Conservation (phyloP, 495 filamentous ascomycete genomes). For the Niebla homalea region DNA sequence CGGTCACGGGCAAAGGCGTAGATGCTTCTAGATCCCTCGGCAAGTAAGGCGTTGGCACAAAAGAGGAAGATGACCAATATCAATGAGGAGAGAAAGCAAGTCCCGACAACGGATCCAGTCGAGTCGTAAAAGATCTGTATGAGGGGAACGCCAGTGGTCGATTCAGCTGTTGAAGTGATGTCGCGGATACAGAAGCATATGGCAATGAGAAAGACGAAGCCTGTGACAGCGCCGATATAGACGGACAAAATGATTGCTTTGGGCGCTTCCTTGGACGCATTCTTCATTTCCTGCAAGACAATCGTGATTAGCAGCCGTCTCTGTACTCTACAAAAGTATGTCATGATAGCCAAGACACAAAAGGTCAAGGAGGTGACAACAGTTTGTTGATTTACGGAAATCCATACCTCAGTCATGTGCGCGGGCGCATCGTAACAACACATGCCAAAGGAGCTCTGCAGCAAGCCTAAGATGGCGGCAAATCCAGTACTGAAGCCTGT, state of each 20-base stretch:
- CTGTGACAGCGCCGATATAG: conserved; percentile 35
- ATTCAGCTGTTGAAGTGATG: conserved; percentile 24
- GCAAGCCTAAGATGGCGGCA: conserved; percentile 39
- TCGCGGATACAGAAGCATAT: conserved; percentile 40
- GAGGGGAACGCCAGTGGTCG: conserved; percentile 33
- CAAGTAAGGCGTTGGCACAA: conserved; percentile 29
- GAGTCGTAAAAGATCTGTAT: conserved; percentile 38
- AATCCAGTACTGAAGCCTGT: conserved; percentile 39
- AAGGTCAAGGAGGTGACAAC: no score
- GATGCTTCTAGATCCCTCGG: conserved; percentile 31
- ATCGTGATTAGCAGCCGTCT: no score
- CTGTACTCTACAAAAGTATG: no score
- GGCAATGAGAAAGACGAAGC: conserved; percentile 34
- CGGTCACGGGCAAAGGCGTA: conserved; percentile 37
- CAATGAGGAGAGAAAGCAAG: conserved; percentile 28
- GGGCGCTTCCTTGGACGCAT: conserved; percentile 37
- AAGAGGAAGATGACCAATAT: conserved; percentile 31
- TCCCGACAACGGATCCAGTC: conserved; percentile 28
- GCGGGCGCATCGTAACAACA: conserved; percentile 28
- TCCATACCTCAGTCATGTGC: conserved; percentile 5
- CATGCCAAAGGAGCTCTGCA: conserved; percentile 47
- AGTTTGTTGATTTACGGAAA: conserved; percentile 30
- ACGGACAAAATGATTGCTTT: conserved; percentile 43
- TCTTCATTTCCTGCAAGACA: conserved; percentile 33
- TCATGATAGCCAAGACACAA: no score